These are phyloP conservation scores for Inga leiocalycina DNA, from an alignment of 306 rosid genomes.

Conservation along the genomic window DNA sequence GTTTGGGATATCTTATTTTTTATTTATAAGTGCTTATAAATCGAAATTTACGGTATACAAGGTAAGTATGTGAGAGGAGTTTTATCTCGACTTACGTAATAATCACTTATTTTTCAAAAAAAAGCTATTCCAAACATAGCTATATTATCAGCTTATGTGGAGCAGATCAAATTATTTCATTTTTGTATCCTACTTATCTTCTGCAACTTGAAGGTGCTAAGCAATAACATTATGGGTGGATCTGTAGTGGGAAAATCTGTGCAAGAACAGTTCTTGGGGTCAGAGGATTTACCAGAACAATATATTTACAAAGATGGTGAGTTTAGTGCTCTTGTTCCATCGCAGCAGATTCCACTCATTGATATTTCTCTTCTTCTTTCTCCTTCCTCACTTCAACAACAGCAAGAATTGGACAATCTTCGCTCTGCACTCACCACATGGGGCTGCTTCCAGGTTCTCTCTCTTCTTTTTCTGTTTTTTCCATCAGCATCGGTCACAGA, in stretches of 20 bases:
- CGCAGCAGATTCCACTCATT: slow-evolving; percentile 38
- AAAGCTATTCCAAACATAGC: too few species aligned
- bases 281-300: slow-evolving; percentile 38
- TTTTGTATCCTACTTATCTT: too few species aligned
- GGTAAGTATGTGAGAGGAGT: too few species aligned
- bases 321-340: slow-evolving; percentile 27
- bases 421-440: slow-evolving; percentile 40
- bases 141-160: background rate
- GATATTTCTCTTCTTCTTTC: slow-evolving; percentile 39
- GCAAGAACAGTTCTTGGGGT: slow-evolving; percentile 37
- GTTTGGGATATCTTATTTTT: too few species aligned
- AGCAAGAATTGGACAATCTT: slow-evolving; percentile 34
- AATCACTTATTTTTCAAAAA: too few species aligned
- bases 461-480: background rate
- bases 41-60: too few species aligned
- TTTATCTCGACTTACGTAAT: too few species aligned
- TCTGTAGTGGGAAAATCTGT: slow-evolving; percentile 30
- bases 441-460: slow-evolving; percentile 54
- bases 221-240: slow-evolving; percentile 30
- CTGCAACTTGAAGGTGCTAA: background rate
- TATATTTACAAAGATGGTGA: slow-evolving; percentile 37
- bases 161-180: background rate
- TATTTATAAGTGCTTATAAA: too few species aligned
- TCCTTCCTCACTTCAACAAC: slow-evolving; percentile 6
- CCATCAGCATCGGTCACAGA: background rate